Evolutionary conservation across 768 basidiomycete species (phyloP).

Genomic region (Amanita rubescens): DNA sequence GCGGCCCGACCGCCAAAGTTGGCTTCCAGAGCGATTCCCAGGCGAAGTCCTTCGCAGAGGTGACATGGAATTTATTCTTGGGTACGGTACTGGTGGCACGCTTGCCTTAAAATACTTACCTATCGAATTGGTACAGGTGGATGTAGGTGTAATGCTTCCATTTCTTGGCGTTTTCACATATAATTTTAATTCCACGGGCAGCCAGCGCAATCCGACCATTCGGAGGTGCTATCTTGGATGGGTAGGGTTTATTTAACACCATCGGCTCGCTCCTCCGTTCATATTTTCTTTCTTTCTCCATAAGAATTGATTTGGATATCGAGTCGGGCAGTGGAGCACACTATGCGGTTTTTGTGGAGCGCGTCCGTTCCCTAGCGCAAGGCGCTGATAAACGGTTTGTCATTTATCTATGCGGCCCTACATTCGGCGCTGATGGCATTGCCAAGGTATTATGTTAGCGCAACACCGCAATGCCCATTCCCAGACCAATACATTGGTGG

Average conservation of each 20-base stretch:
- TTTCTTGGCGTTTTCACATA: neutral
- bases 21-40: conserved; percentile 44
- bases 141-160: conserved; percentile 17
- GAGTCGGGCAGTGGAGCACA: conserved; percentile 49
- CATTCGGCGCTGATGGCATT: neutral
- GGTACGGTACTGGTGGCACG: conserved; percentile 48
- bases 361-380: conserved; percentile 40
- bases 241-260: conserved; percentile 31
- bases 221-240: conserved; percentile 61
- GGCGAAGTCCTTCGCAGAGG: conserved; percentile 45
- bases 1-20: conserved; percentile 46
- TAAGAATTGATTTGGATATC: conserved; percentile 58
- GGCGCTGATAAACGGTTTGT: conserved; percentile 42
- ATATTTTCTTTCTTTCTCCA: conserved; percentile 11
- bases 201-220: conserved; percentile 50
- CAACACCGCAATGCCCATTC: conserved; percentile 60
- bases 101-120: neutral
- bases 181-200: conserved; percentile 11
- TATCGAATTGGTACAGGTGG: conserved; percentile 18
- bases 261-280: neutral
- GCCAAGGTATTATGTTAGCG: conserved; percentile 56
- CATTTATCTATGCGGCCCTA: neutral
- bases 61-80: conserved; percentile 63
- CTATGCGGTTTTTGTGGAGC: conserved; percentile 48
- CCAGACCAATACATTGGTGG: conserved; percentile 58